A percentile compares a stretch with the other conserved stretches of the same genome.
These are phyloP conservation scores for Rusavskia elegans DNA, from an alignment of 495 filamentous ascomycete species.

Conservation along the genomic window DNA sequence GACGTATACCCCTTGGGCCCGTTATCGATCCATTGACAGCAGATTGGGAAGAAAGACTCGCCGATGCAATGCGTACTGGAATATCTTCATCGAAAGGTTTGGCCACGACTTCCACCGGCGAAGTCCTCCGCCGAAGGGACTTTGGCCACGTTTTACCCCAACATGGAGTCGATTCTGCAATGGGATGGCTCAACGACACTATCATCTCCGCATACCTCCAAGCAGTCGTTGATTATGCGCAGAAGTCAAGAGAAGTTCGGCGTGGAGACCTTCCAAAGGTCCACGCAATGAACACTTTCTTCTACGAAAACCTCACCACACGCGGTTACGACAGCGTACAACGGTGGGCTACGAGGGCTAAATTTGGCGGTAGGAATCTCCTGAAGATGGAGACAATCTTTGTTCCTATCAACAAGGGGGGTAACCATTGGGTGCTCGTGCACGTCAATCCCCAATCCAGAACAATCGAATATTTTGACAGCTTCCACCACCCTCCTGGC, in stretches of 20 bases:
- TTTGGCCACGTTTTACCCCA: constrained; percentile 34
- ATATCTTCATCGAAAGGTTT: constrained; percentile 10
- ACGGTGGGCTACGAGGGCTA: constrained; percentile 39
- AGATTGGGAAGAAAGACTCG: constrained; percentile 28
- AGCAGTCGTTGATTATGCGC: constrained; percentile 42
- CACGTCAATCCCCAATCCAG: constrained; percentile 48
- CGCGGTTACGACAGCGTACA: constrained; percentile 31
- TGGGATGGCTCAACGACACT: constrained; percentile 70
- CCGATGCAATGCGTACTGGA: constrained; percentile 7
- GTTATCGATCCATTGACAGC: constrained; percentile 27
- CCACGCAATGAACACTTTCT: constrained; percentile 56
- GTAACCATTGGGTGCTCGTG: constrained; percentile 44
- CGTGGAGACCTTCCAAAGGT: constrained; percentile 42
- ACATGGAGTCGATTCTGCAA: constrained; percentile 11
- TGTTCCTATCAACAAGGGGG: constrained; percentile 39
- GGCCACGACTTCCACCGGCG: constrained; percentile 35
- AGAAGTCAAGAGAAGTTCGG: constrained; percentile 29
- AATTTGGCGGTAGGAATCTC: constrained; percentile 35
- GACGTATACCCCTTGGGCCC: constrained; percentile 11
- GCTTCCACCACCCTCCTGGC: constrained; percentile 29
- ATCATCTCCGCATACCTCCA: constrained; percentile 55
- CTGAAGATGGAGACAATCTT: constrained; percentile 44
- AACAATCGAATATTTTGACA: constrained; percentile 64
- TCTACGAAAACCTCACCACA: constrained; percentile 44
- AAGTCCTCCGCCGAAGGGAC: constrained; percentile 41